These are phyloP conservation scores for Ceratobasidium sp. DNA, from an alignment of 1,284 basidiomycete genomes.

Conservation along the genomic window DNA sequence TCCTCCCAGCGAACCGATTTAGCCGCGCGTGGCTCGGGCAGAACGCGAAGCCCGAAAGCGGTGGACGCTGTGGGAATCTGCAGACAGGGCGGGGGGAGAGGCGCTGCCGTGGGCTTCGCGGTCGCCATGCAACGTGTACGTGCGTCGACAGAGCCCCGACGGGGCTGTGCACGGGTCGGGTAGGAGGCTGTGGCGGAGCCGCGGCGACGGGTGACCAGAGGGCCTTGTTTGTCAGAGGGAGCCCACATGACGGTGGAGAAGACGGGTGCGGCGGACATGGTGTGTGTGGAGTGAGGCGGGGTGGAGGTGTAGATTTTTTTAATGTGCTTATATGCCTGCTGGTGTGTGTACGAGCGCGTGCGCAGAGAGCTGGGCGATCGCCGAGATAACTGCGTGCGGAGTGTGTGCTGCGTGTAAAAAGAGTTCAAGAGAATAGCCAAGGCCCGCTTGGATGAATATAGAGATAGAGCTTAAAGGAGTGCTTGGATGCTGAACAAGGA, in stretches of 20 bases:
- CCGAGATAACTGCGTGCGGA: not conserved
- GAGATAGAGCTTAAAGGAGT: slow-evolving; percentile 24
- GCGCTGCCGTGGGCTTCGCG: slow-evolving; percentile 8
- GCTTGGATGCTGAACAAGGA: not conserved
- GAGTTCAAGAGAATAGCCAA: not conserved
- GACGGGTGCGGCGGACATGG: slow-evolving; percentile 17
- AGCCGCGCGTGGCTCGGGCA: slow-evolving; percentile 22
- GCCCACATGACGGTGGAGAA: slow-evolving; percentile 37
- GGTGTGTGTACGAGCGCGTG: not conserved
- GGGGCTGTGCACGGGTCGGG: slow-evolving; percentile 20
- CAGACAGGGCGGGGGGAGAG: not conserved
- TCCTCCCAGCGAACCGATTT: slow-evolving; percentile 35
- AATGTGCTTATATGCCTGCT: slow-evolving; percentile 1
- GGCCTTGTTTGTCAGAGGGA: slow-evolving; percentile 31
- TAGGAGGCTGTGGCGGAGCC: slow-evolving; percentile 10
- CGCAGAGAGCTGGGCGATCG: not conserved
- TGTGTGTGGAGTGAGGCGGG: slow-evolving; percentile 4
- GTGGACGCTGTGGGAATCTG: not conserved
- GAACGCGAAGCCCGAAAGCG: not conserved
- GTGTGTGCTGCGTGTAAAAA: not conserved
- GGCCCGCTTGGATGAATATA: not conserved
- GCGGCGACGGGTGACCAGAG: slow-evolving; percentile 36
- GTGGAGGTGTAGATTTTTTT: not conserved
- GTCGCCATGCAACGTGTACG: not conserved
- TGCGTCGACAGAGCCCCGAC: slow-evolving; percentile 30